Conservation (phyloP, 495 filamentous ascomycete genomes). For the Hyaloscypha variabilis region DNA sequence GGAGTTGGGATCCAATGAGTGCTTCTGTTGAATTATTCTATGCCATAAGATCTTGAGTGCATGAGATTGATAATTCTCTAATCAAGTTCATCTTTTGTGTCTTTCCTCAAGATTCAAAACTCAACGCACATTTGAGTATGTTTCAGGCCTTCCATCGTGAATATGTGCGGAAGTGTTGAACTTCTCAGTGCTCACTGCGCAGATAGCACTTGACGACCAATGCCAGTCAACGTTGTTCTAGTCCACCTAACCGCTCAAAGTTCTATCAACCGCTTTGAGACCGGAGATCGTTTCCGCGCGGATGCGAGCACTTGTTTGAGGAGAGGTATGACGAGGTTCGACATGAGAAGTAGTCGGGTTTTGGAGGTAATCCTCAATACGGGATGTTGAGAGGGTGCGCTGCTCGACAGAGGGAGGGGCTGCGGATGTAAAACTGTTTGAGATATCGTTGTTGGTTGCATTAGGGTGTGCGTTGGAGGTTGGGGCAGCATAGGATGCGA, state of each 20-base stretch:
- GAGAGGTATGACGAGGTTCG: not conserved
- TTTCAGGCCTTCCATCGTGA: too few species aligned
- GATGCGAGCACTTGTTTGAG: not conserved
- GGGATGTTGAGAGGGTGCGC: not conserved
- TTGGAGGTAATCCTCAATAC: not conserved
- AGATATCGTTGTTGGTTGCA: not conserved
- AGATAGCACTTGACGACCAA: too few species aligned
- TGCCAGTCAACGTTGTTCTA: not conserved
- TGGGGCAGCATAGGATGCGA: not conserved
- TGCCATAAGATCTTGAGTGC: too few species aligned
- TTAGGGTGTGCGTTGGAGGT: not conserved
- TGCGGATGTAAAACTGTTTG: not conserved
- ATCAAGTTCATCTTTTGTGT: too few species aligned
- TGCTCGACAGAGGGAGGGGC: not conserved
- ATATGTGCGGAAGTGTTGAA: too few species aligned
- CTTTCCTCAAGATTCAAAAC: too few species aligned
- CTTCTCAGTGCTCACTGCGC: too few species aligned
- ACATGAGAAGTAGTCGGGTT: not conserved
- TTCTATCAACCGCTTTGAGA: not conserved
- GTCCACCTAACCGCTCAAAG: not conserved
- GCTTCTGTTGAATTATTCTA: too few species aligned
- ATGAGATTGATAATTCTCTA: too few species aligned
- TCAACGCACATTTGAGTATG: too few species aligned
- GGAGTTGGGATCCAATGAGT: too few species aligned
- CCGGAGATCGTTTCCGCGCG: not conserved